These are phyloP conservation scores for Dendrobium catenatum DNA, from an alignment of 106 monocot species.

Conservation along the genomic window DNA sequence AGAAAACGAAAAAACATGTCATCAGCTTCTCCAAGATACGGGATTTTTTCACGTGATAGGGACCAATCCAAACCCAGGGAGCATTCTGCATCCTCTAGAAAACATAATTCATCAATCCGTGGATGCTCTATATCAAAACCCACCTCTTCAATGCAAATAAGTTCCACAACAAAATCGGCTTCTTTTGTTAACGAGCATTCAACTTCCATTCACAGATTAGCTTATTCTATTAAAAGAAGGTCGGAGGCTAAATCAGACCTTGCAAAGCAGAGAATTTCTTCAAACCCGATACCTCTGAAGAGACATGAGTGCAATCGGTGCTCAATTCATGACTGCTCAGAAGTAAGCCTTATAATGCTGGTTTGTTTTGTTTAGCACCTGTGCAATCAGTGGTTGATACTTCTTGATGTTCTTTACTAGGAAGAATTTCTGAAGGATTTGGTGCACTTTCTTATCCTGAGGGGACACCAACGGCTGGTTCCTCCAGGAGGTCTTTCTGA, in stretches of 20 bases:
- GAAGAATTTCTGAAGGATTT: conserved; percentile 75
- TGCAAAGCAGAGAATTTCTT: conserved; percentile 52
- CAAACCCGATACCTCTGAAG: conserved; percentile 61
- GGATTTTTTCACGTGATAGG: conserved; percentile 18
- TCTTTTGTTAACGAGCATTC: conserved; percentile 9
- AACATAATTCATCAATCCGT: conserved; percentile 15
- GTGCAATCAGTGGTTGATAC: not conserved
- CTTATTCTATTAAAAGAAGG: conserved; percentile 20
- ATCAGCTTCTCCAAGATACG: not conserved
- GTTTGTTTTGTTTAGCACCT: not conserved
- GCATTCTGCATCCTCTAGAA: conserved; percentile 11
- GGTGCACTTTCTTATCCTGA: conserved; percentile 56
- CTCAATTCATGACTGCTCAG: conserved; percentile 52
- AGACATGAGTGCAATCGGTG: conserved; percentile 59
- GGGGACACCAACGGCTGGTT: conserved; percentile 54
- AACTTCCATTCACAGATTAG: conserved; percentile 23
- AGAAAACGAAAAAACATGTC: conserved; percentile 6
- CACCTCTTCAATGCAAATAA: conserved; percentile 2
- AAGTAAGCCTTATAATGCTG: conserved; percentile 28
- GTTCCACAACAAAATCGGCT: conserved; percentile 1
- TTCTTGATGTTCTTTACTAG: conserved; percentile 19
- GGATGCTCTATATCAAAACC: conserved; percentile 5
- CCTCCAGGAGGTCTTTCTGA: conserved; percentile 63
- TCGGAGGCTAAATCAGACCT: conserved; percentile 37
- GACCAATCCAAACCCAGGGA: conserved; percentile 28